Evolutionary conservation across 495 filamentous ascomycete genomes (phyloP), one percentile per base, ranked within the genome.

Genomic region (Penicillium argentinense): DNA sequence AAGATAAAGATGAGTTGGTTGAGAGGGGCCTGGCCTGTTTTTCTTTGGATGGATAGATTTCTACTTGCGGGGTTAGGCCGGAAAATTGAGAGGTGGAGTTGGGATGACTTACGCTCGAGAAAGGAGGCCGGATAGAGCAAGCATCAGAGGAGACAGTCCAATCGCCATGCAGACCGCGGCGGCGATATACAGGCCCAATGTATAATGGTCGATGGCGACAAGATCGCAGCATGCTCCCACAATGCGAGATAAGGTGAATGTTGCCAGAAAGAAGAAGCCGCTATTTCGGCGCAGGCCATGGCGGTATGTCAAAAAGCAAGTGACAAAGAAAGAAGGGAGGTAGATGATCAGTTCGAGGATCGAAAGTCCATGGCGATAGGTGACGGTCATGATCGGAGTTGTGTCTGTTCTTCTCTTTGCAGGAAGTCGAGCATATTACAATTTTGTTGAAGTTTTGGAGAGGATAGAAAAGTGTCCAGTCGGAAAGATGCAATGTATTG

Each of bases 231-330:
- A 41, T 19, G 60, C 53, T 17, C 66, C 63, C 11, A 75, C 57
- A 27, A 75, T 57, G 19, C 71, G 67, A 9, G 55, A 39, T 2
- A 75, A 42, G 14, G 54, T 41, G 47, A 75, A 74, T 12, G 61
- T 49, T 8, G 64, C 42, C n/a, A 75, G 51, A 55, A 71, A 71
- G 8, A 59, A 18, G 51, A 66, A 75, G 13, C 68, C 70, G 7
- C 57, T 37, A 24, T 43, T 60, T 36, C 42, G 54, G n/a, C 51
- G 47, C 21, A 73, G 54, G 18, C 71, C 71, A 61, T 74, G 71
- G 12, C 66, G 67, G 16, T 57, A 36, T 29, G 64, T 51, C 28
- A 75, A 66, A 36, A 66, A 64, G 32, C 50, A 27, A 1, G 71
- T 52, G 22, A 66, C 27, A 25, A 60, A 46, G 14, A 75, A 48